A percentile compares a stretch with the other conserved stretches of the same genome.
These are phyloP conservation scores for Austropuccinia psidii DNA, from an alignment of 1,284 basidiomycete species.

Conservation along the genomic window DNA sequence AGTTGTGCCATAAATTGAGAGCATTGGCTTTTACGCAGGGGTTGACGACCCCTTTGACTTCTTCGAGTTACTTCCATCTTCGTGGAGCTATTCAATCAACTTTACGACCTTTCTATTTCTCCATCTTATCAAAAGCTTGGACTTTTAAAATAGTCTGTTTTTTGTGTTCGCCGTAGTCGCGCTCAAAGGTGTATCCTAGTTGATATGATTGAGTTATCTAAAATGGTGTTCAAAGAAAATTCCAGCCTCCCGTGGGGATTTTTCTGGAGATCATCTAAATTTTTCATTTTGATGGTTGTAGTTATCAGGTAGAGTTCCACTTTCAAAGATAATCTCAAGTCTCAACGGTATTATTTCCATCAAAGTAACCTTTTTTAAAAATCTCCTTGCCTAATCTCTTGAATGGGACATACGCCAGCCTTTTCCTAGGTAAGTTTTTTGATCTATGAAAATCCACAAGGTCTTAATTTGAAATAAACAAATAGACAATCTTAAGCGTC, in stretches of 20 bases:
- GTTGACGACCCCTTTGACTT: no score
- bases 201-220: no score
- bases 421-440: not conserved
- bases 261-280: conserved; percentile 7
- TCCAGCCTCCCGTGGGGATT: not conserved
- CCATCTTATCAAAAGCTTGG: no score
- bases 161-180: no score
- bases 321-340: not conserved
- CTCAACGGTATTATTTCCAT: not conserved
- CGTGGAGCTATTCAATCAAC: no score
- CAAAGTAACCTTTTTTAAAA: not conserved
- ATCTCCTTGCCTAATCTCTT: not conserved
- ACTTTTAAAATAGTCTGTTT: no score
- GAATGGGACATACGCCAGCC: not conserved
- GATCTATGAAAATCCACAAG: not conserved
- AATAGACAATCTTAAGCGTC: not conserved
- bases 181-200: no score
- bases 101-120: no score
- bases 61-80: no score
- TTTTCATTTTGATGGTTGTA: conserved; percentile 4
- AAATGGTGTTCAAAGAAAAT: no score
- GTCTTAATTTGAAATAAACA: not conserved
- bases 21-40: no score
- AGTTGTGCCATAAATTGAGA: no score
- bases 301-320: conserved; percentile 22